Base-by-base conservation (phyloP, 2,329 filamentous ascomycete species). In the Aspergillus brasiliensis region DNA sequence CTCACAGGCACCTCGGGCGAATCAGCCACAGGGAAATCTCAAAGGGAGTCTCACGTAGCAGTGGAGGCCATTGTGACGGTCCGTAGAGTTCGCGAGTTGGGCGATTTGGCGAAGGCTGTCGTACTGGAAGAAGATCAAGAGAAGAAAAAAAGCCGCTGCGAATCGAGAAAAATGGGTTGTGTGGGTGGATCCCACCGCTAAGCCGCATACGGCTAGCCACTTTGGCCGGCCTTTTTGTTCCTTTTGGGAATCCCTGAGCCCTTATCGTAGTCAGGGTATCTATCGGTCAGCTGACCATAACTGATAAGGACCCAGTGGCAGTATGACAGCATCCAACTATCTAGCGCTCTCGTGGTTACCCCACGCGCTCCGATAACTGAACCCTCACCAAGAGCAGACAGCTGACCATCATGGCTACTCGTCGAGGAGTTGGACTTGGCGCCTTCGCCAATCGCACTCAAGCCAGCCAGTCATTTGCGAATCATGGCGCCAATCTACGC, bases 361-460 rank as follows among this genome's bases (percentile, higher is more conserved):
- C 21, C 40, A 21, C 48, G 15, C n/a, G 4, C 21, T 37, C 21
- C 23, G 25, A 31, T 40, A 44, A 46, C 27, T 8, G 17, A 47
- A 31, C 13, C 19, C 8, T 15, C 8, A 23, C 15, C 31, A 11
- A 3, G 27, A 51, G 19, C 15, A 48, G 40, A 44, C 19, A 11
- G 44, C 13, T 13, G 6, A 42, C 31, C n/a, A 5, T 48, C 21
- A 82, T 82, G 80, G 76, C 80, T 23, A 70, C 75, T 53, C 78
- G 80, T 56, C 78, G 80, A 25, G 92, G 92, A 65, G 92, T 97
- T 62, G 94, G 94, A 71, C 88, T 98, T 59, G 92, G 90, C 31
- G 93, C 93, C 73, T 96, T 97, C 73, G 90, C 92, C 76, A 90
- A 92, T 67, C 90, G 88, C 63, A 90, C 88, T 57, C 87, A 97